Evolutionary conservation across 179 eudicot genomes (phyloP).

Genomic region (Dionaea muscipula): DNA sequence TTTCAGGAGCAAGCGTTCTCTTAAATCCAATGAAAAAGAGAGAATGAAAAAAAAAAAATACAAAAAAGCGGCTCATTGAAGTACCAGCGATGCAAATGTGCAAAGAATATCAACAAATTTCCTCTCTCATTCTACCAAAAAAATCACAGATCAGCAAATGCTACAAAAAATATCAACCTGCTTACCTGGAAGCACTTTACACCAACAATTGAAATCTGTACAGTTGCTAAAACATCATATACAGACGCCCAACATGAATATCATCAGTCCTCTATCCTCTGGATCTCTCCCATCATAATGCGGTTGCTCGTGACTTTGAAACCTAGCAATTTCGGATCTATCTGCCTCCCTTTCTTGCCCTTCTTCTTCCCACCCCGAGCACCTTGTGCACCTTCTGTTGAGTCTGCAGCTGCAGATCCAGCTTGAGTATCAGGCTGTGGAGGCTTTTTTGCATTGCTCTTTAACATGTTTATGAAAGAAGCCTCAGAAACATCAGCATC

Average conservation of each 20-base stretch:
- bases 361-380: slow-evolving; percentile 62
- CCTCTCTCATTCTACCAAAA: no score
- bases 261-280: slow-evolving; percentile 52
- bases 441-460: slow-evolving; percentile 59
- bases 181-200: neutral
- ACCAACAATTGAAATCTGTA: slow-evolving; percentile 1
- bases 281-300: slow-evolving; percentile 96
- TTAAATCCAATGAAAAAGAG: no score
- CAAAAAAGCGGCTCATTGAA: no score
- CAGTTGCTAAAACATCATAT: slow-evolving; percentile 3
- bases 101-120: no score
- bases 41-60: no score
- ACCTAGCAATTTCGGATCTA: slow-evolving; percentile 85
- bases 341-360: slow-evolving; percentile 81
- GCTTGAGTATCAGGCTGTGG: slow-evolving; percentile 28
- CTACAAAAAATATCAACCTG: neutral
- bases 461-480: slow-evolving; percentile 78
- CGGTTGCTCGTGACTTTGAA: slow-evolving; percentile 94
- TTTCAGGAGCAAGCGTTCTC: no score
- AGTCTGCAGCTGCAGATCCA: slow-evolving; percentile 23
- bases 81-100: no score
- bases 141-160: no score
- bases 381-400: slow-evolving; percentile 38
- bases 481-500: slow-evolving; percentile 72
- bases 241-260: neutral